Conservation (phyloP, 257 asterid species). For the Rauvolfia tetraphylla region DNA sequence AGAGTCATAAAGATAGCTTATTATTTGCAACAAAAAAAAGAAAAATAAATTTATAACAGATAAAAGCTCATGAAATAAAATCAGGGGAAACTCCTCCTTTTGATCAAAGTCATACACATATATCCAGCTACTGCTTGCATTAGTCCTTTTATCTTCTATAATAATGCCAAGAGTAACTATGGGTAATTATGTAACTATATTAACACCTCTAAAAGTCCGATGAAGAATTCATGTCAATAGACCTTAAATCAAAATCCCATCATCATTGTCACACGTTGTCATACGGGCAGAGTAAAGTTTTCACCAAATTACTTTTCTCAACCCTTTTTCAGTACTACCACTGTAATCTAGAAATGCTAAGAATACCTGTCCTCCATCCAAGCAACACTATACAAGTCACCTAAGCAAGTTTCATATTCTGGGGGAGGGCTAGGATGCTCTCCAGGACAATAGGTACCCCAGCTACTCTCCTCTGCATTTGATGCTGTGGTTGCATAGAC, state of each 20-base stretch:
- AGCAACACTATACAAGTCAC: constrained; percentile 90
- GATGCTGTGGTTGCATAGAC: constrained; percentile 97
- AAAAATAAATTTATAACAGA: neutral
- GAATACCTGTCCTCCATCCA: constrained; percentile 98
- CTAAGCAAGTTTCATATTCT: constrained; percentile 87
- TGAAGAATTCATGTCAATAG: neutral
- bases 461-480: constrained; percentile 90
- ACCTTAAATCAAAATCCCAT: neutral
- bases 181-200: neutral
- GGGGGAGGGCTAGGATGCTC: constrained; percentile 81
- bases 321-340: neutral
- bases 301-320: neutral
- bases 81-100: neutral
- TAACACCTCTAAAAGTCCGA: neutral
- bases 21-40: neutral
- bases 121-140: neutral
- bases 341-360: constrained; percentile 8
- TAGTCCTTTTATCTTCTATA: neutral
- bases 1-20: constrained; percentile 15
- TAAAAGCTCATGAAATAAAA: neutral
- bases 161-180: neutral
- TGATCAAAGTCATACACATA: neutral
- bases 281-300: neutral
- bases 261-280: neutral
- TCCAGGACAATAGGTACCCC: constrained; percentile 99